phyloP scores from a whole-genome alignment of 2,329 filamentous ascomycete species.

The Madurella mycetomatis region DNA sequence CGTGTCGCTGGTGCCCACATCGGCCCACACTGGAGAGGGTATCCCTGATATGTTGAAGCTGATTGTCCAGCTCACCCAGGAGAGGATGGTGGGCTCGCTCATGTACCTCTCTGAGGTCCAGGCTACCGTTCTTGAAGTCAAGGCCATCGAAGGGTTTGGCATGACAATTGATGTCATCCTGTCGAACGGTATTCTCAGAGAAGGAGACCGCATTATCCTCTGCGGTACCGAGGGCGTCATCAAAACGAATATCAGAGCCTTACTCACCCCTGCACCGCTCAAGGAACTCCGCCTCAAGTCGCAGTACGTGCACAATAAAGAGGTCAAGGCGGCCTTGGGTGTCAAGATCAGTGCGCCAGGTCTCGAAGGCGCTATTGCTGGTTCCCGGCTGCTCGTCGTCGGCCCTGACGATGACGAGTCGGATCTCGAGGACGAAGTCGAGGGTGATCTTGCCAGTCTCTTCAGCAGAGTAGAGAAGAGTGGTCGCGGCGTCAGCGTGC shows the following conservation, averaged over 20 bases:
- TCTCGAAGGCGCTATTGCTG: conserved; percentile 92
- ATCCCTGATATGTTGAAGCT: conserved; percentile 98
- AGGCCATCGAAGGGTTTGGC: conserved; percentile 97
- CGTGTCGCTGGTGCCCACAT: conserved; percentile 95
- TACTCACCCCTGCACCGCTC: conserved; percentile 87
- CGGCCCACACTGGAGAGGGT: conserved; percentile 97
- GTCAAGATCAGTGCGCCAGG: conserved; percentile 98
- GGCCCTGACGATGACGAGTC: conserved; percentile 95
- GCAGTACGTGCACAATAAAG: conserved; percentile 96
- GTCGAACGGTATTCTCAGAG: conserved; percentile 88
- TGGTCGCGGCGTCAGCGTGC: conserved; percentile 91
- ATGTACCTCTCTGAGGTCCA: conserved; percentile 99
- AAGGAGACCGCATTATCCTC: conserved; percentile 90
- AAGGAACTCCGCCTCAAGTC: conserved; percentile 95
- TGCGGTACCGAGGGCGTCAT: conserved; percentile 98
- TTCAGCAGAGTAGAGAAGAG: conserved; percentile 89
- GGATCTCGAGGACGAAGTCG: conserved; percentile 93
- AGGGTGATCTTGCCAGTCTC: conserved; percentile 86
- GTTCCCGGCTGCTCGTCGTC: conserved; percentile 89
- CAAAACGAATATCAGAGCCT: conserved; percentile 87
- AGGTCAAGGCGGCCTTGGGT: conserved; percentile 96
- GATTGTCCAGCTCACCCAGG: conserved; percentile 84
- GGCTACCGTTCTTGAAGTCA: conserved; percentile 96
- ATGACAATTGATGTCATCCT: conserved; percentile 98
- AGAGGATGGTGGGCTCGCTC: conserved; percentile 92